A percentile compares a stretch with the other conserved stretches of the same genome.
These are phyloP conservation scores for Aureobasidium sp. DNA, from an alignment of 2,329 filamentous ascomycete genomes.

Conservation along the genomic window DNA sequence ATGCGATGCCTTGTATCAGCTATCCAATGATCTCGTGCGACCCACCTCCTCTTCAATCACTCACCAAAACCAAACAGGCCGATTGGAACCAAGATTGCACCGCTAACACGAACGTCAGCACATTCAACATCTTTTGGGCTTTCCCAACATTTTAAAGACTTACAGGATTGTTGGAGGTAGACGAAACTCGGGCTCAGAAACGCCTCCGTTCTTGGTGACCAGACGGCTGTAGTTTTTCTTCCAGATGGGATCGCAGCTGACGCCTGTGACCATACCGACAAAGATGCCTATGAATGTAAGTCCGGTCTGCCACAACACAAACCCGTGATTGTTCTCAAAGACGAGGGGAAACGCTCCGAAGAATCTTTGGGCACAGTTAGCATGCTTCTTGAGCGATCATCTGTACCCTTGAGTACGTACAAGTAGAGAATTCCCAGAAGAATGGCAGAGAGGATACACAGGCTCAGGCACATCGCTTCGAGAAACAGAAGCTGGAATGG, in stretches of 20 bases:
- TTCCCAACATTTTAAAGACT: conserved; percentile 15
- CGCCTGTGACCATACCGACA: conserved; percentile 59
- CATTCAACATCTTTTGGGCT: conserved; percentile 11
- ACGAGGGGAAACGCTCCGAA: conserved; percentile 71
- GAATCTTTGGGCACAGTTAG: conserved; percentile 41
- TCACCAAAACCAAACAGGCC: conserved; percentile 80
- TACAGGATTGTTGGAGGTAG: conserved; percentile 56
- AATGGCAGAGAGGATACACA: conserved; percentile 77
- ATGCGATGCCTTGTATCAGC: conserved; percentile 4
- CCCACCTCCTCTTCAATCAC: conserved; percentile 20
- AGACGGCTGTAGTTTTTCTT: conserved; percentile 49
- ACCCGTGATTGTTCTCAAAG: conserved; percentile 66
- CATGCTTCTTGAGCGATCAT: background rate
- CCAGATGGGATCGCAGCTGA: conserved; percentile 61
- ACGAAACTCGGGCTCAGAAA: conserved; percentile 79
- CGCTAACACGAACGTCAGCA: conserved; percentile 43
- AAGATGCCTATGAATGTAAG: conserved; percentile 68
- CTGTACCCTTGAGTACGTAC: background rate
- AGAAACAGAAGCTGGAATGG: conserved; percentile 73
- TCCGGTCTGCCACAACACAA: conserved; percentile 74
- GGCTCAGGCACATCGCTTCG: conserved; percentile 78
- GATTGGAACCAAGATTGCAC: conserved; percentile 69
- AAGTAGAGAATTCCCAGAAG: conserved; percentile 84
- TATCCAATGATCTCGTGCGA: background rate
- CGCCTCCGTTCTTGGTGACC: conserved; percentile 47